A percentile compares a stretch with the other conserved stretches of the same genome.
Evolutionary conservation across 1,284 basidiomycete species (phyloP).

Genomic region (Puccinia polysora): DNA sequence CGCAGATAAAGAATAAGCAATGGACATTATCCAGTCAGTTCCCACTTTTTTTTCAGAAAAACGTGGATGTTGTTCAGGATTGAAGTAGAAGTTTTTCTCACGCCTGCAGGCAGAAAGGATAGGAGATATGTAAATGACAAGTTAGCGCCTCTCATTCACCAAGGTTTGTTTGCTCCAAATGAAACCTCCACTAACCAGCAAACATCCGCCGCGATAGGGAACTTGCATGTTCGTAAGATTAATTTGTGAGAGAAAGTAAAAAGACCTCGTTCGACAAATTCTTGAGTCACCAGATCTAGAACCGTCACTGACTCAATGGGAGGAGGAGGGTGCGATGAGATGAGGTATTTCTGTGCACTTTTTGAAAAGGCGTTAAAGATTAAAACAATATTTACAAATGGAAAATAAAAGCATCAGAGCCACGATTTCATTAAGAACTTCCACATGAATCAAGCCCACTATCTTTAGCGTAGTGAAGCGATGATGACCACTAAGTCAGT

Average conservation of each 20-base stretch:
- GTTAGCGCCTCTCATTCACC: neutral
- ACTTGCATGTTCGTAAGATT: neutral
- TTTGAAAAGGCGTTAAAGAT: neutral
- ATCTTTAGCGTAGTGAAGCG: neutral
- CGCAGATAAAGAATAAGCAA: neutral
- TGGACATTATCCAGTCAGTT: neutral
- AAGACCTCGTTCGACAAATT: neutral
- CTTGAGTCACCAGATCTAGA: neutral
- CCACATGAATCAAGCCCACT: neutral
- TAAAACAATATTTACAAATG: neutral
- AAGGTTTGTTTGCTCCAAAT: neutral
- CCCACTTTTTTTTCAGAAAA: neutral
- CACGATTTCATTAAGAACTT: neutral
- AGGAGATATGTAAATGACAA: neutral
- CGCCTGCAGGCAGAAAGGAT: neutral
- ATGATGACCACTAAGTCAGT: neutral
- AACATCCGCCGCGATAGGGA: neutral
- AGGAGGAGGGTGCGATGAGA: neutral
- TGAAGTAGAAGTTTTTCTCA: neutral
- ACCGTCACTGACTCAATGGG: neutral
- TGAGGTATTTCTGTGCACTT: neutral
- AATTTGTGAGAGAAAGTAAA: neutral
- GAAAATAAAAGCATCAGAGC: neutral
- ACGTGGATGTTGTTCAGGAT: too few species aligned
- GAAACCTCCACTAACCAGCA: neutral